Evolutionary conservation across 208 protist genomes (phyloP).

Genomic region (Wallacemonas sp.): DNA sequence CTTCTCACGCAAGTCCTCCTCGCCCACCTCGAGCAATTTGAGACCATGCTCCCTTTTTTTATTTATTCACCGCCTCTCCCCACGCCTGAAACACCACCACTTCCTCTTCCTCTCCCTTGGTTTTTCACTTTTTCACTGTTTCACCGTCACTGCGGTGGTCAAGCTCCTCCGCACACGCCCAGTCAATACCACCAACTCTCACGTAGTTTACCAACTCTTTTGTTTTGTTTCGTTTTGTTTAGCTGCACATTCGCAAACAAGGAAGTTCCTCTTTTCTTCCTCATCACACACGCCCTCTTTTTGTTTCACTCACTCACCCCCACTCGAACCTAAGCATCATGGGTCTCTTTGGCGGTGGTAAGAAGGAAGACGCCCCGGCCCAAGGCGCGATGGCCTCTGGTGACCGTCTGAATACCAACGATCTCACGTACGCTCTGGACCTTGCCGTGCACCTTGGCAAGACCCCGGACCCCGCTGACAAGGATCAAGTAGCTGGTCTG

Average conservation of each 20-base stretch:
- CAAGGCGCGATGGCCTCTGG: conserved; percentile 18
- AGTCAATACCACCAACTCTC: conserved; percentile 1
- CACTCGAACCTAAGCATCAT: conserved; percentile 15
- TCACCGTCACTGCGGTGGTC: conserved; percentile 4
- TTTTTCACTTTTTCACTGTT: conserved; percentile 9
- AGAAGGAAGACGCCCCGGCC: conserved; percentile 14
- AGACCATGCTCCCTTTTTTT: too few relatives aligned
- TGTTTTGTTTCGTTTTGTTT: too few relatives aligned
- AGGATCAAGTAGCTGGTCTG: conserved; percentile 29
- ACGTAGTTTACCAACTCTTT: too few relatives aligned
- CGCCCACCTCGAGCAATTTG: too few relatives aligned
- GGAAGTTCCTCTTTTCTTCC: conserved; percentile 22
- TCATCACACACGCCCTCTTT: background rate
- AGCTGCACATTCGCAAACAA: too few relatives aligned
- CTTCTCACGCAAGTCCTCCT: too few relatives aligned
- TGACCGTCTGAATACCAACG: conserved; percentile 45
- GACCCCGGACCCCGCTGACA: conserved; percentile 14
- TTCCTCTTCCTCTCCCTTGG: conserved; percentile 1
- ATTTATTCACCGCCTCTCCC: background rate
- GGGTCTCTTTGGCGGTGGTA: conserved; percentile 24
- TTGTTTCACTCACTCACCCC: background rate
- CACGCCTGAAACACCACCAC: too few relatives aligned
- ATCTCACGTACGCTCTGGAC: conserved; percentile 57
- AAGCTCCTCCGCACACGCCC: background rate
- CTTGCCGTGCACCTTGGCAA: conserved; percentile 42